Evolutionary conservation across 192 early-diverging fungal genomes (phyloP), one percentile per base, ranked within the genome.

Genomic region (Physocladia obscura): DNA sequence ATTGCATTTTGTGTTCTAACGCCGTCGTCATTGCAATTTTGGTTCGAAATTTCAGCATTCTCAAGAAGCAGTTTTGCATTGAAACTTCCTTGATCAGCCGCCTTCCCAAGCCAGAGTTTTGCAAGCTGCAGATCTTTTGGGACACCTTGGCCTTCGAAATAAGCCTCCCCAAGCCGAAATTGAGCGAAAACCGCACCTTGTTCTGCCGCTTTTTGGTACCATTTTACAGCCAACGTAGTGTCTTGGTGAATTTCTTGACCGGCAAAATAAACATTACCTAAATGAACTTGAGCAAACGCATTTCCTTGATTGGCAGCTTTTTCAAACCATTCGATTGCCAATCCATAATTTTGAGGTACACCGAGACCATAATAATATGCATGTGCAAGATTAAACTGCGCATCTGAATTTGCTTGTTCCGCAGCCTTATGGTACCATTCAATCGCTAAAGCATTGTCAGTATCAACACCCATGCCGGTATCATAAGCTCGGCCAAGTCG

Each of bases 351-450:
- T 73, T 90, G 87, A 57, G 81, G 80, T 0, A 91, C 86, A 57
- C 89, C 92, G 11, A 95, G 79, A 11, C 93, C 93, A 69, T 94
- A 93, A 65, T 93, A 92, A 77, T 90, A 93, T 55, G 89, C 89
- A 44, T 92, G 89, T 0, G 91, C 93, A 17, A 94, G 78, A 36
- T 89, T 88, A 74, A 90, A 91, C 61, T 92, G 89, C 6, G 88
- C 87, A 15, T 80, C 67, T 0, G 81, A 84, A 50, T 85, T 81
- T 34, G 79, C 83, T 54, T 85, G 83, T 11, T 76, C 17, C 3
- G 83, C 81, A 0, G 83, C 83, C 56, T 48, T 60, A 22, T 83
- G 77, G 67, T 85, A 85, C 83, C 83, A 85, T 56, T 74, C 75
- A 4, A 69, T 35, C n/a, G 76, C 84, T 3, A 67, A 15, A 27